phyloP scores from a whole-genome alignment of 2,329 filamentous ascomycete genomes.

The Rhynchosporium agropyri region DNA sequence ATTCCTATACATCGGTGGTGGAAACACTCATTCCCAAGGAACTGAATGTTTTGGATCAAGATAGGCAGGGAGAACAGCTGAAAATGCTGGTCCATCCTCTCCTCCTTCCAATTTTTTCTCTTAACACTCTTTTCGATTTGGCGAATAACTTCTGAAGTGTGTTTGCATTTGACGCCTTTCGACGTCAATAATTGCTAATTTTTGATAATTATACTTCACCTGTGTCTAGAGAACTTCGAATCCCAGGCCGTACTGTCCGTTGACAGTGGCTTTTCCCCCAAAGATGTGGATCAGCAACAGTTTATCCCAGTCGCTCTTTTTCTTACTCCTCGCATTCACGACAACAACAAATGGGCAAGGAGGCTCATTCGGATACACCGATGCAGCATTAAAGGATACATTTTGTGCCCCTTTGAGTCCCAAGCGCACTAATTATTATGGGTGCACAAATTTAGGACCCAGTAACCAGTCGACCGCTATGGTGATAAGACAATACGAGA shows the following conservation, averaged over 20 bases:
- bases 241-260: neutral
- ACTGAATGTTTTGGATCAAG: constrained; percentile 2
- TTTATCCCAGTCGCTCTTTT: neutral
- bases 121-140: neutral
- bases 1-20: constrained; percentile 3
- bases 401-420: neutral
- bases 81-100: neutral
- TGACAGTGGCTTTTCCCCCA: neutral
- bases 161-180: neutral
- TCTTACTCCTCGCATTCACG: neutral
- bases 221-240: neutral
- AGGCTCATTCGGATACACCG: constrained; percentile 14
- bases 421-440: neutral
- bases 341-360: constrained; percentile 7
- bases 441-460: neutral
- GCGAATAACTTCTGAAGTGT: neutral
- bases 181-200: neutral
- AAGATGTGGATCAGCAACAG: neutral
- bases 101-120: neutral
- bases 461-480: neutral
- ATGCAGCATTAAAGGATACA: neutral
- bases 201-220: neutral
- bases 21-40: neutral
- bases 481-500: neutral
- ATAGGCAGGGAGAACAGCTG: neutral